Conservation (phyloP, 2,329 filamentous ascomycete genomes). For the Ceratocystis huliohia region DNA sequence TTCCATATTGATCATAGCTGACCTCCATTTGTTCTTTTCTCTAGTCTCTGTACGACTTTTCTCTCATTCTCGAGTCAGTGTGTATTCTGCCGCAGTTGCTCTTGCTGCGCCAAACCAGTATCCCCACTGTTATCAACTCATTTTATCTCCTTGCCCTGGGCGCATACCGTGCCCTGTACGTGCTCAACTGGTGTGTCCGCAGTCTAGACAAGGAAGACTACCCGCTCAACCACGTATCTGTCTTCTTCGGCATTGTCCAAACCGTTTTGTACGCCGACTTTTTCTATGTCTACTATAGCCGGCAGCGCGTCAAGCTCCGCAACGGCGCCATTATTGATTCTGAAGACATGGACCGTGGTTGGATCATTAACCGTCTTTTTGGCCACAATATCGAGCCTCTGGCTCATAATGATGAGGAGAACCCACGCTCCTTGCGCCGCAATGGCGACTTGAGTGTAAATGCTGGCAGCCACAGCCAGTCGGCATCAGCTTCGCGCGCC, state of each 20-base stretch:
- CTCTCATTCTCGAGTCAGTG: conserved; percentile 79
- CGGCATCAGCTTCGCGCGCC: conserved; percentile 27
- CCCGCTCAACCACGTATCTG: conserved; percentile 55
- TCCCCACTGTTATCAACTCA: conserved; percentile 93
- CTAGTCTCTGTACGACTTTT: conserved; percentile 76
- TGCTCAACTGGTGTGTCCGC: conserved; percentile 78
- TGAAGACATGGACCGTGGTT: conserved; percentile 75
- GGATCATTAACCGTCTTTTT: conserved; percentile 68
- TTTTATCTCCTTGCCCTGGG: conserved; percentile 84
- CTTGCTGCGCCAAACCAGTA: conserved; percentile 82
- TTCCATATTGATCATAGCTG: not conserved
- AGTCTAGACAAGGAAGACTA: conserved; percentile 45
- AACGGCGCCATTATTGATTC: conserved; percentile 79
- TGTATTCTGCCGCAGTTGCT: conserved; percentile 85
- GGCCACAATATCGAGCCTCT: conserved; percentile 40
- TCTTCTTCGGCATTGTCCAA: conserved; percentile 80
- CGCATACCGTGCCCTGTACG: conserved; percentile 77
- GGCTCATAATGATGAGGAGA: conserved; percentile 47
- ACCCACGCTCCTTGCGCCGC: conserved; percentile 29
- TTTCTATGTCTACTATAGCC: conserved; percentile 89
- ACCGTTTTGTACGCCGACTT: conserved; percentile 87
- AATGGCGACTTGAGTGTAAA: conserved; percentile 23
- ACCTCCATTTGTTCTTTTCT: not conserved
- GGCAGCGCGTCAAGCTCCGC: conserved; percentile 86
- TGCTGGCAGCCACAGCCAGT: conserved; percentile 4